Percentiles rank a stretch among this genome's conserved stretches.
Evolutionary conservation across 805 yeast species (phyloP).

Genomic region (Schwanniomyces occidentalis): DNA sequence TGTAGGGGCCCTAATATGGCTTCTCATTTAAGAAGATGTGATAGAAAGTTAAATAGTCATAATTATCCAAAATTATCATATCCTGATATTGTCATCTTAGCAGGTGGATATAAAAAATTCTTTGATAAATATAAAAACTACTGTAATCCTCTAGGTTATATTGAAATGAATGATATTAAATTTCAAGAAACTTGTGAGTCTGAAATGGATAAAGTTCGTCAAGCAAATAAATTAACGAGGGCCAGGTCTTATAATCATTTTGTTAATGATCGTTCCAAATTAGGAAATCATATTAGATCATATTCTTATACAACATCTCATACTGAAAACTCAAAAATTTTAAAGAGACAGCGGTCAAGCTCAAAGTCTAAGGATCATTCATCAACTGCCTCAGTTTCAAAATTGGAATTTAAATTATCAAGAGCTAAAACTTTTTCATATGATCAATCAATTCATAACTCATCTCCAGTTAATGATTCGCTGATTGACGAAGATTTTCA

Average conservation of each 20-base stretch:
- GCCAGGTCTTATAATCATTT: constrained; percentile 37
- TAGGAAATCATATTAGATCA: constrained; percentile 22
- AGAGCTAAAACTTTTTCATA: constrained; percentile 30
- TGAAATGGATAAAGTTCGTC: constrained; percentile 46
- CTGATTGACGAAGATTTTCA: constrained; percentile 20
- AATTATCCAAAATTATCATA: constrained; percentile 79
- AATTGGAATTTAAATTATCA: constrained; percentile 13
- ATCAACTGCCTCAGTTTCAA: constrained; percentile 5
- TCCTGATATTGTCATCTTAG: constrained; percentile 85
- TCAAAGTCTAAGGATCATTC: constrained; percentile 8
- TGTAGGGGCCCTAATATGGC: constrained; percentile 96
- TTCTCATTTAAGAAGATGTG: constrained; percentile 76
- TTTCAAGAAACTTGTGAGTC: constrained; percentile 42
- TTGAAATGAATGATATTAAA: constrained; percentile 69
- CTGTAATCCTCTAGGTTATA: constrained; percentile 77
- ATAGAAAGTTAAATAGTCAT: constrained; percentile 70
- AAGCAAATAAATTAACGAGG: constrained; percentile 41
- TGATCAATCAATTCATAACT: constrained; percentile 18
- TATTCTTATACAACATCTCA: constrained; percentile 31
- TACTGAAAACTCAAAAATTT: constrained; percentile 26
- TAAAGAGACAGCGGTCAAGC: constrained; percentile 31
- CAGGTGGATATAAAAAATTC: constrained; percentile 89
- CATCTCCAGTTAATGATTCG: constrained; percentile 10
- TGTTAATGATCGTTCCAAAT: constrained; percentile 4
- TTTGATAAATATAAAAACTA: constrained; percentile 56